Base-by-base conservation (phyloP, 1,284 basidiomycete species). In the Taiwanofungus camphoratus region DNA sequence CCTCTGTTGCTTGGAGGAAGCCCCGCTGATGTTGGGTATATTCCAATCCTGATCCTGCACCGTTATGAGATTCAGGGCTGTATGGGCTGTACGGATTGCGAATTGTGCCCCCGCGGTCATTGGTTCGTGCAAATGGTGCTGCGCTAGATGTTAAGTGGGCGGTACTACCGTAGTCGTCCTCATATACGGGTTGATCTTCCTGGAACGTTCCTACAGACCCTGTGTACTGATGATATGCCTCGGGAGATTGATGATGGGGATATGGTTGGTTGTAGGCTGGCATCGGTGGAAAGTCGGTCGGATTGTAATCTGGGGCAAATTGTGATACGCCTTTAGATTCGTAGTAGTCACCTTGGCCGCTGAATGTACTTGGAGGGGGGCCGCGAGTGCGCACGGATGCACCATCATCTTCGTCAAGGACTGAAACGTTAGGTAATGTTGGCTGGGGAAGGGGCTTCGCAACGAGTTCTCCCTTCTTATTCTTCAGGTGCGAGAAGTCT, bases 381-480 rank as follows among this genome's bases (percentile, higher is more conserved):
- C 68, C 71, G 40, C 76, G 77, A 26, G 79, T 83, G 46, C 70
- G 68, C 51, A 78, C 66, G 9, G 81, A 82, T 2, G 74, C 66
- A 15, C 68, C 61, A 46, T 88, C 81, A 51, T 85, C 79, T 50
- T 87, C 85, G 50, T 95, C 89, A 50, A 92, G 87, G 45, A 96
- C 71, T 16, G 82, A 87, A 42, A 99, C 75, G 50, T 88, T 87
- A n/a, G 94, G 94, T 36, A 98, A 76, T 2, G 94, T 99, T 0
- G 94, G 94, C 65, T 96, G 92, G n/a, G 89, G 89, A 18, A 91
- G 73, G n/a, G 89, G 86, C 51, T 86, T 77, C 15, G 75, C 80
- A 42, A 90, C 74, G 56, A 90, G 68, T 60, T 92, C 83, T 41
- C 93, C 92, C 62, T 91, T 92, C 72, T 90, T 90, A 71, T 93